Evolutionary conservation across 495 filamentous ascomycete genomes (phyloP).

Genomic region (Trichoderma orchidacearum): DNA sequence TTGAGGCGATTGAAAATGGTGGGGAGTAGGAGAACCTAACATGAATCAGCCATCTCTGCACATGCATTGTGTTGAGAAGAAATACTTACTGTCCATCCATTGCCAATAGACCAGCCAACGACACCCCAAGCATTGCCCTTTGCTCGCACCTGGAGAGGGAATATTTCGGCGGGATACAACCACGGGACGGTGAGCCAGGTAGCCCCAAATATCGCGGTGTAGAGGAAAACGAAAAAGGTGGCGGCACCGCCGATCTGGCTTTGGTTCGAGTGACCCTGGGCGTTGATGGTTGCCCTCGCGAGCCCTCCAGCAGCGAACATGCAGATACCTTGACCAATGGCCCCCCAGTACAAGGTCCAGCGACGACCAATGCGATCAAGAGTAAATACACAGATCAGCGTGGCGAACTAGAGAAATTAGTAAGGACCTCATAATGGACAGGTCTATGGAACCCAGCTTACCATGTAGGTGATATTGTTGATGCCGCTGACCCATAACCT

Average conservation of each 20-base stretch:
- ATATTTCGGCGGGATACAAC: slow-evolving; percentile 61
- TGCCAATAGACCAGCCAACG: slow-evolving; percentile 49
- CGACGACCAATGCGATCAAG: slow-evolving; percentile 44
- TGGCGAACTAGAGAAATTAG: not conserved
- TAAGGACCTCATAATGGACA: not conserved
- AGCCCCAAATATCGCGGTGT: slow-evolving; percentile 54
- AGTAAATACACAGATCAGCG: slow-evolving; percentile 17
- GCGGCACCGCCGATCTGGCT: slow-evolving; percentile 46
- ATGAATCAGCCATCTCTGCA: too few species aligned
- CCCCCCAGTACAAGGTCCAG: slow-evolving; percentile 56
- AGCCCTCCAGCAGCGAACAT: slow-evolving; percentile 11
- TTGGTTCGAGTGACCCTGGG: not conserved
- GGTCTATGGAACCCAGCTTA: not conserved
- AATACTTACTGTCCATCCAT: not conserved
- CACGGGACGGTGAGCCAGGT: slow-evolving; percentile 63
- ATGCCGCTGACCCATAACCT: slow-evolving; percentile 6
- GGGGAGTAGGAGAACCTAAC: slow-evolving; percentile 49
- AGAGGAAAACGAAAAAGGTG: slow-evolving; percentile 56
- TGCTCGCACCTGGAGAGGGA: slow-evolving; percentile 52
- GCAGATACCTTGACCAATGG: slow-evolving; percentile 47
- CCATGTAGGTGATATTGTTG: slow-evolving; percentile 7
- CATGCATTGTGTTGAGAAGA: too few species aligned
- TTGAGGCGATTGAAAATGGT: slow-evolving; percentile 47
- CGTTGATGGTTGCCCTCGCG: not conserved
- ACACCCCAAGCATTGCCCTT: slow-evolving; percentile 67